Conservation (phyloP, 495 filamentous ascomycete genomes). For the Trichoderma gamsii region DNA sequence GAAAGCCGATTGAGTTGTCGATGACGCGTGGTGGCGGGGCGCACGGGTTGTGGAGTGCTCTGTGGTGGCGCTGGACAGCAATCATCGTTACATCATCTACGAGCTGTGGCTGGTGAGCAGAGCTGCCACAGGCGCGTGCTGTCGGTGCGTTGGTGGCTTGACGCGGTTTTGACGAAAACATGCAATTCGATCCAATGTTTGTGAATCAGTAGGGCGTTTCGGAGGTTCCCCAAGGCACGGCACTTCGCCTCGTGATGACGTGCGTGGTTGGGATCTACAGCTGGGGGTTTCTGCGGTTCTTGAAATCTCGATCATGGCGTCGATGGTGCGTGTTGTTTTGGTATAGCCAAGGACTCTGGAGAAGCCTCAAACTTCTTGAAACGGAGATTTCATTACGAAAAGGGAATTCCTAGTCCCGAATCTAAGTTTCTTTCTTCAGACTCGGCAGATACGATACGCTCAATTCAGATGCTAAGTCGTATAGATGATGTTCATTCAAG, state of each 20-base stretch:
- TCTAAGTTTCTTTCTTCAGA: neutral
- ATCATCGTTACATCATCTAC: slow-evolving; percentile 5
- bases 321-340: neutral
- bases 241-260: too few species aligned
- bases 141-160: too few species aligned
- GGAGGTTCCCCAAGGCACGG: too few species aligned
- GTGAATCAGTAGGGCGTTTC: too few species aligned
- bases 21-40: slow-evolving; percentile 4
- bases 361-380: neutral
- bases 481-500: neutral
- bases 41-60: neutral
- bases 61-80: slow-evolving; percentile 3
- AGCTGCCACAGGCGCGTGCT: neutral
- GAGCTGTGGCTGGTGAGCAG: slow-evolving; percentile 2
- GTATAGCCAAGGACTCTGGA: neutral
- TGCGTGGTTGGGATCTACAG: too few species aligned
- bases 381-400: neutral
- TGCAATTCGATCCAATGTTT: too few species aligned
- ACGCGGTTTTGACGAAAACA: too few species aligned
- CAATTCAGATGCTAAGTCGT: neutral
- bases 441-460: neutral
- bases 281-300: too few species aligned
- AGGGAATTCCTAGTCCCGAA: neutral
- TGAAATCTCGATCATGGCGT: neutral
- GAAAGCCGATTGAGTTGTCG: neutral